Base-by-base conservation (phyloP, 345 rosid genomes). In the Melaleuca alternifolia region DNA sequence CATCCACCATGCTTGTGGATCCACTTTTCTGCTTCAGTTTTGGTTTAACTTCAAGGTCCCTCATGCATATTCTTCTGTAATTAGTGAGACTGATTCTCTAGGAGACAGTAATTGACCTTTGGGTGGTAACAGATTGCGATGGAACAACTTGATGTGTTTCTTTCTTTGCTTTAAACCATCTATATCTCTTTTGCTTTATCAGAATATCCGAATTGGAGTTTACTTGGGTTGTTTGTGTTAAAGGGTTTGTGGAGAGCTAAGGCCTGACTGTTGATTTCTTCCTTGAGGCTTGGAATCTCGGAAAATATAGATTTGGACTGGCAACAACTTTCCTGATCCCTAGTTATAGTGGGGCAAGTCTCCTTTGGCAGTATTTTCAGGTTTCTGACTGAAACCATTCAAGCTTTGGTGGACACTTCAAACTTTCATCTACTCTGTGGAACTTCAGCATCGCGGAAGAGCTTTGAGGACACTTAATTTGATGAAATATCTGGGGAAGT, bases 391-490 rank as follows among this genome's bases (percentile, higher is more conserved):
- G 90, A 54, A 89, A 86, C 76, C 53, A 59, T 57, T 50, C 86
- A 77, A 82, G 65, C 83, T 85, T 33, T 51, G 51, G 28, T 83
- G 56, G 83, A 23, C 48, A 71, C 48, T 71, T 18, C 48, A 71
- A 71, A 71, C 81, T 37, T 84, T 84, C 86, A 88, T 89, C 86
- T 85, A 84, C 87, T 87, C 88, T 79, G 82, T 57, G 12, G 93
- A 95, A 92, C 92, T 91, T 53, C 48, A 75, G 84, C 6, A 54
- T 18, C 11, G 20, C 15, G 13, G 56, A 88, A 93, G 91, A 93
- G 92, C 93, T 91, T 91, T 92, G 90, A 92, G 94, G 94, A 91
- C 88, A 86, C 84, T 28, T 57, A 87, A 76, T 85, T 41, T 85
- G 23, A 71, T 71, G 81, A 30, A 62, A 13, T 30, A 62, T 62